Evolutionary conservation across 345 rosid species (phyloP).

Genomic region (Dimocarpus longan): DNA sequence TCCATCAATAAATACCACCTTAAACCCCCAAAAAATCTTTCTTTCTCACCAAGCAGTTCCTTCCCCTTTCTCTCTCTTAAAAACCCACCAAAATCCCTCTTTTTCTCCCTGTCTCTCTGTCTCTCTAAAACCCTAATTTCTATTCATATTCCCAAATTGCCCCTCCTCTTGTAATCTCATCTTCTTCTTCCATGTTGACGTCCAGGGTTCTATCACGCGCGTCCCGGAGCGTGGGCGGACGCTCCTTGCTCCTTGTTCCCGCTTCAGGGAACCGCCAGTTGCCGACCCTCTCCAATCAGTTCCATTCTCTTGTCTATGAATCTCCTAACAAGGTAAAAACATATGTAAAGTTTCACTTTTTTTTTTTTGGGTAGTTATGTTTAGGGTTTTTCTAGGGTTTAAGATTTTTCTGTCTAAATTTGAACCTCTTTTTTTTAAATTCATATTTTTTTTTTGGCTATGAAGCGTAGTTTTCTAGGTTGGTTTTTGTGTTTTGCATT

Average conservation of each 20-base stretch:
- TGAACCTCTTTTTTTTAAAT: neutral
- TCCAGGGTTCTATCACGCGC: slow-evolving; percentile 57
- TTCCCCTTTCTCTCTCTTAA: neutral
- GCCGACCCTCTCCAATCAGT: slow-evolving; percentile 37
- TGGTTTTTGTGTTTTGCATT: neutral
- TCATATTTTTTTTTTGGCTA: neutral
- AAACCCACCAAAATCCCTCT: neutral
- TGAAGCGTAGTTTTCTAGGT: neutral
- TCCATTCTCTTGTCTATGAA: slow-evolving; percentile 39
- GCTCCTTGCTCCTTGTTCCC: slow-evolving; percentile 43
- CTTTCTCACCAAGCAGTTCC: slow-evolving; percentile 40
- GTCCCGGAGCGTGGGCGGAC: slow-evolving; percentile 48
- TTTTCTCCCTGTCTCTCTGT: neutral
- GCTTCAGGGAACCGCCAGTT: slow-evolving; percentile 37
- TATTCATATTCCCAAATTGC: slow-evolving; percentile 4
- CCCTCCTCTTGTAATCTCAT: neutral
- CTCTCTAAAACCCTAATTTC: neutral
- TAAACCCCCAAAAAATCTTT: neutral
- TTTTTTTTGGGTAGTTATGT: neutral
- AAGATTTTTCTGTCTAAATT: neutral
- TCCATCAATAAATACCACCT: neutral
- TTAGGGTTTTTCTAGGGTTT: slow-evolving; percentile 17
- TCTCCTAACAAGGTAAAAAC: slow-evolving; percentile 40
- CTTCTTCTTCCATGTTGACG: slow-evolving; percentile 41
- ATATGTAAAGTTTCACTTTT: neutral